Evolutionary conservation across 140 eudicot genomes (phyloP), one percentile per base, ranked within the genome.

Genomic region (Bidens hawaiensis): DNA sequence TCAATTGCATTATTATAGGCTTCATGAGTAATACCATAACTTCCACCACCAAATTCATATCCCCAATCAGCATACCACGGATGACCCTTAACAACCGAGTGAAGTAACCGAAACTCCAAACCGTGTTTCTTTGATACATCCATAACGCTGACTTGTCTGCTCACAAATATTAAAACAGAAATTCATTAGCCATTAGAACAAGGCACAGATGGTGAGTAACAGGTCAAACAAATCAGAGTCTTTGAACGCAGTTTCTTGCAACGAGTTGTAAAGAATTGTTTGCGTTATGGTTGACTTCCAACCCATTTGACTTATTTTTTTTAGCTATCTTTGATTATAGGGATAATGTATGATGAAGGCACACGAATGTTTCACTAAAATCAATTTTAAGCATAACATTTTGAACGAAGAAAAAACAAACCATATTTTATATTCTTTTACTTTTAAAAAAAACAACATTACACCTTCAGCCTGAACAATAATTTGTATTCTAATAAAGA

Each of bases 91-190:
- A 28, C 33, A 28, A 28, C 33, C 33, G 98, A 88, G 54, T 91
- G 89, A 34, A 87, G 96, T 41, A 91, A 76, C 13, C 98, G 84
- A 71, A 84, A 78, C 64, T 91, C 96, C 58, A 87, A 23, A 13
- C 96, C 98, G 18, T 78, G 76, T 73, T 91, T 91, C 72, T 87
- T 91, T 0, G 98, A 91, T 18, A 87, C 98, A 67, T 91, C 98
- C 87, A 82, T 87, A 52, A 91, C 95, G 56, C 95, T 91, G 69
- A 91, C 83, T 64, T 78, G 77, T 67, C 98, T 91, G 91, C 67
- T 5, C 42, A 26, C 22, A 15, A 27, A 19, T 15, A 7, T 54
- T 25, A 28, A 27, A 38, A n/a, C 5, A 52, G 1, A 0, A 54
- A 54, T 14, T 54, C 41, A 54, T 27, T 54, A 54, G 61, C 41